Conservation (phyloP, 148 eudicot genomes). For the Rhododendron ferrugineum region DNA sequence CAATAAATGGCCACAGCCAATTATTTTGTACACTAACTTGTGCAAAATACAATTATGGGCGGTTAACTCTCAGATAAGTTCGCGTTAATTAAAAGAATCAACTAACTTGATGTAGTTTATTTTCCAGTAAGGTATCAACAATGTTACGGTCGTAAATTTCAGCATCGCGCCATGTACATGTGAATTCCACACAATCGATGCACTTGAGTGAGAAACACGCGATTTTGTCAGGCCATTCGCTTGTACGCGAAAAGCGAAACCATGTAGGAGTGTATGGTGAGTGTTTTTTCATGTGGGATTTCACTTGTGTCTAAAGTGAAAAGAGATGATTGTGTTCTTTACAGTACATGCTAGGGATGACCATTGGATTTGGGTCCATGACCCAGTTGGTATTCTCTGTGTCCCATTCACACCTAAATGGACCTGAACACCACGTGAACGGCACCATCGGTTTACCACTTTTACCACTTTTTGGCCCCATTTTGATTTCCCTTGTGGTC, state of each 20-base stretch:
- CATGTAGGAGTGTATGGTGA: background rate
- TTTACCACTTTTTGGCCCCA: background rate
- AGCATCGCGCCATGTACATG: background rate
- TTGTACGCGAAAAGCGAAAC: background rate
- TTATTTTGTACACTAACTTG: background rate
- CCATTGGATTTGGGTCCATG: background rate
- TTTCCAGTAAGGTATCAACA: background rate
- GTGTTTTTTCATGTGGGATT: background rate
- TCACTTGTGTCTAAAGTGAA: background rate
- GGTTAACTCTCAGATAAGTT: background rate
- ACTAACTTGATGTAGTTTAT: too few relatives aligned
- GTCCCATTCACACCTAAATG: background rate
- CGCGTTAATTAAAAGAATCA: background rate
- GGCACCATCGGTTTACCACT: background rate
- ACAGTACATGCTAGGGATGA: background rate
- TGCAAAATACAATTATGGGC: background rate
- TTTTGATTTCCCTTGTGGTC: background rate
- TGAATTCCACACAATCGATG: background rate
- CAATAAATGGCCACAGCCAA: too few relatives aligned
- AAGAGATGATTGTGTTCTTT: background rate
- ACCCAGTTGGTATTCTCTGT: background rate
- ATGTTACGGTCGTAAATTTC: background rate
- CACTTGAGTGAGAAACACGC: background rate
- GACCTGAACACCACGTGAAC: background rate
- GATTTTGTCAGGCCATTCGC: background rate